Conservation (phyloP, 106 monocot genomes). For the Acorus calamus region DNA sequence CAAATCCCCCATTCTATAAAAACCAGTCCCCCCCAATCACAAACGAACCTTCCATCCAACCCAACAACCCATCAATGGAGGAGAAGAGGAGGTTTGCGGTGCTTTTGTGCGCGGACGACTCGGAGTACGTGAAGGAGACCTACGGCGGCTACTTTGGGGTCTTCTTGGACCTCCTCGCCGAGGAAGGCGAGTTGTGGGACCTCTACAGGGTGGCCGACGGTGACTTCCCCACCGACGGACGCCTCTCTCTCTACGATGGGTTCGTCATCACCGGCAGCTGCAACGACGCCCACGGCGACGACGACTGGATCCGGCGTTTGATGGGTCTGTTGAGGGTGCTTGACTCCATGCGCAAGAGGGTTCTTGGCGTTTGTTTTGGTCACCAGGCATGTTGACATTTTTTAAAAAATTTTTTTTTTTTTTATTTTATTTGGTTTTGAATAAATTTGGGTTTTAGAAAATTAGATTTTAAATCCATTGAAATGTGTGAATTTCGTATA, state of each 20-base stretch:
- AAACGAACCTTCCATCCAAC: too few relatives aligned
- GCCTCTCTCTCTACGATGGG: neutral
- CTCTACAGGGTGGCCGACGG: neutral
- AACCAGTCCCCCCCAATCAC: too few relatives aligned
- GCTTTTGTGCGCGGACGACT: constrained; percentile 7
- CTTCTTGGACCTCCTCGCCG: constrained; percentile 1
- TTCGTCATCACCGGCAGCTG: neutral
- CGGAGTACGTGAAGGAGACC: constrained; percentile 6
- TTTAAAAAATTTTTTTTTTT: too few relatives aligned
- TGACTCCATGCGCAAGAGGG: too few relatives aligned
- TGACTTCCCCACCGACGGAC: neutral
- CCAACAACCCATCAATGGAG: neutral
- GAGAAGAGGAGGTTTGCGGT: constrained; percentile 5
- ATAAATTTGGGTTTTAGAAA: too few relatives aligned
- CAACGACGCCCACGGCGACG: neutral
- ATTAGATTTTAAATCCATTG: too few relatives aligned
- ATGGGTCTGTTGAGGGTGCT: neutral
- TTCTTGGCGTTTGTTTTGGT: too few relatives aligned
- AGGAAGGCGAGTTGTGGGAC: constrained; percentile 11
- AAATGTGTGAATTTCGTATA: too few relatives aligned
- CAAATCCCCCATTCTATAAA: too few relatives aligned
- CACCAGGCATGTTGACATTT: too few relatives aligned
- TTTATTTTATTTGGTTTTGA: too few relatives aligned
- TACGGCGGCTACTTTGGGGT: constrained; percentile 4
- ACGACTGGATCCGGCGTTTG: neutral